Percentiles rank a stretch among this genome's conserved stretches.
These are phyloP conservation scores for Pinus taeda DNA, from an alignment of 75 land plant genomes.

Conservation along the genomic window DNA sequence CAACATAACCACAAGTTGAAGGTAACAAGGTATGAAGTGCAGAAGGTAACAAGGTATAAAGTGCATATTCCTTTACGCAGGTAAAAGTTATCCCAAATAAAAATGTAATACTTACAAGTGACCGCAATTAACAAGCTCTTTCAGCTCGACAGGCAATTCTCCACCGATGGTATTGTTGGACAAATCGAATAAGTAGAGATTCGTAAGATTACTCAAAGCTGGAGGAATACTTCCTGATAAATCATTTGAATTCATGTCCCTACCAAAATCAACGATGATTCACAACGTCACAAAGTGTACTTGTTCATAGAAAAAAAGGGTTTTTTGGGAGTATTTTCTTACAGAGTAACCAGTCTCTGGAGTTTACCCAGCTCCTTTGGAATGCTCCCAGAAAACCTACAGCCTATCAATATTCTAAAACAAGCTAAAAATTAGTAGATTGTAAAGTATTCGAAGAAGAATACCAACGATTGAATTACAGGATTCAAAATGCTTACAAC, in stretches of 20 bases:
- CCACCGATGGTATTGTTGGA: slow-evolving; percentile 64
- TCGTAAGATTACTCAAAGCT: slow-evolving; percentile 53
- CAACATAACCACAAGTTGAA: too few relatives aligned
- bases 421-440: not conserved
- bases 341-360: slow-evolving; percentile 38
- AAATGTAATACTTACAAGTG: not conserved
- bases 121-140: not conserved
- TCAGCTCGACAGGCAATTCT: slow-evolving; percentile 42
- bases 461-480: too few relatives aligned
- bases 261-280: slow-evolving; percentile 6
- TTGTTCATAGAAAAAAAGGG: not conserved
- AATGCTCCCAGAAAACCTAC: slow-evolving; percentile 47
- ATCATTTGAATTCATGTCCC: slow-evolving; percentile 69
- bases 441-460: not conserved
- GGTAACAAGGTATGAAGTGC: too few relatives aligned
- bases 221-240: slow-evolving; percentile 61
- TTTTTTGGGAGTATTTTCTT: slow-evolving; percentile 16
- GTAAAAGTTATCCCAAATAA: not conserved
- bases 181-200: slow-evolving; percentile 60
- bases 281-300: not conserved
- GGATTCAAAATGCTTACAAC: slow-evolving; percentile 29
- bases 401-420: slow-evolving; percentile 47
- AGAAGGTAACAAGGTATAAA: too few relatives aligned
- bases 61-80: not conserved
- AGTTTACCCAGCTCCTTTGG: slow-evolving; percentile 56